Conservation (phyloP, 805 yeast genomes). For the Candida orba region DNA sequence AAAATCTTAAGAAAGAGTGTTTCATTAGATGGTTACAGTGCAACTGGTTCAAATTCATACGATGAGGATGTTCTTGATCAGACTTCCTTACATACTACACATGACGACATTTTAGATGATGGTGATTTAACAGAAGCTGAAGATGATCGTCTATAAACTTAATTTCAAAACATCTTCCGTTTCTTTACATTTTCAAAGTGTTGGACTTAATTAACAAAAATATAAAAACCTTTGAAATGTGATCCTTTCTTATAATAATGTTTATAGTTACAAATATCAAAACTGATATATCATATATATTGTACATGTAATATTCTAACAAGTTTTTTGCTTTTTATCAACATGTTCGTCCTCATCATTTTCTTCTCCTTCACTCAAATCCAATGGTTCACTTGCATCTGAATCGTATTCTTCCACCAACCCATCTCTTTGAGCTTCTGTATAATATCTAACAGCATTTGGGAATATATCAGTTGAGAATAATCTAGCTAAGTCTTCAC, state of each 20-base stretch:
- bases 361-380: constrained; percentile 19
- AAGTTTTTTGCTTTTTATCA: constrained; percentile 3
- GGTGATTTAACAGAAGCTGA: constrained; percentile 26
- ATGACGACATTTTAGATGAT: constrained; percentile 24
- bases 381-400: constrained; percentile 49
- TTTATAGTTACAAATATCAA: constrained; percentile 1
- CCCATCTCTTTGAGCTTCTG: constrained; percentile 62
- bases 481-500: constrained; percentile 68
- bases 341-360: constrained; percentile 2
- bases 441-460: constrained; percentile 74
- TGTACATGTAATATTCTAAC: neutral
- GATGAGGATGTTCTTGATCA: constrained; percentile 10
- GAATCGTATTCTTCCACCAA: constrained; percentile 47
- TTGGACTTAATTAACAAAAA: neutral
- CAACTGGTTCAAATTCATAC: constrained; percentile 7
- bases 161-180: neutral
- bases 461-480: constrained; percentile 79
- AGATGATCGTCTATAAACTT: constrained; percentile 16
- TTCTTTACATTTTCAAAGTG: neutral
- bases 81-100: constrained; percentile 14
- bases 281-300: neutral
- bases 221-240: neutral
- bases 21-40: constrained; percentile 13
- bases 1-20: constrained; percentile 5
- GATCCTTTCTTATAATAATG: neutral